Conservation (phyloP, 257 asterid species). For the Solanum sejunctum region DNA sequence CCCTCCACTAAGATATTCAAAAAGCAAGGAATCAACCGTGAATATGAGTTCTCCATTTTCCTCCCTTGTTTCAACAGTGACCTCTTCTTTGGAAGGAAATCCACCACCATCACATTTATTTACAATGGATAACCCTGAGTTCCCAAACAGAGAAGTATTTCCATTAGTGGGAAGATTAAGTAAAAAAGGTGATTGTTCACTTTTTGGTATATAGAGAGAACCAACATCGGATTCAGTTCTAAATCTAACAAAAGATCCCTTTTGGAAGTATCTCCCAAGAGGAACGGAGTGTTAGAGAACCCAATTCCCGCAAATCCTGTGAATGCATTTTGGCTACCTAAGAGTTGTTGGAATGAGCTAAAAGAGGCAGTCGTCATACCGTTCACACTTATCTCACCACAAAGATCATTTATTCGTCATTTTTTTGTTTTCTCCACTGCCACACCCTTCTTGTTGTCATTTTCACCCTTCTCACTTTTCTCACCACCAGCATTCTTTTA, state of each 20-base stretch:
- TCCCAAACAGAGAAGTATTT: constrained; percentile 32
- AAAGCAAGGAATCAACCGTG: constrained; percentile 37
- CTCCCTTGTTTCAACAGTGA: constrained; percentile 57
- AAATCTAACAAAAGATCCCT: too few species aligned
- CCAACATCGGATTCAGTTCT: not conserved
- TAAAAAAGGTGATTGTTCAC: too few species aligned
- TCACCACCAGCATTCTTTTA: too few species aligned
- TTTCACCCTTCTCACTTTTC: too few species aligned
- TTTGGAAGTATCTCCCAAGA: constrained; percentile 38
- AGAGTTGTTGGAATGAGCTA: too few species aligned
- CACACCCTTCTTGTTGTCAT: too few species aligned
- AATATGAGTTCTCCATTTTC: constrained; percentile 55
- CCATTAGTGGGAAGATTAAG: constrained; percentile 16
- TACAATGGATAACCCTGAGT: constrained; percentile 2
- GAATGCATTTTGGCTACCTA: constrained; percentile 39
- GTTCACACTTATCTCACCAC: not conserved
- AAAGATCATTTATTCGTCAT: constrained; percentile 2
- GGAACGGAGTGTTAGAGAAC: constrained; percentile 54
- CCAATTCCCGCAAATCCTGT: constrained; percentile 82
- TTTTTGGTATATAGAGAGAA: too few species aligned
- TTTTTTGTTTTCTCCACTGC: too few species aligned
- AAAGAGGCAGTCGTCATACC: too few species aligned
- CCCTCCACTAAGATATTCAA: constrained; percentile 17
- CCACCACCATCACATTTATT: too few species aligned
- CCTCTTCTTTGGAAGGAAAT: constrained; percentile 28